These are phyloP conservation scores for Fraxinus velutina DNA, from an alignment of 305 asterid genomes.

Conservation along the genomic window DNA sequence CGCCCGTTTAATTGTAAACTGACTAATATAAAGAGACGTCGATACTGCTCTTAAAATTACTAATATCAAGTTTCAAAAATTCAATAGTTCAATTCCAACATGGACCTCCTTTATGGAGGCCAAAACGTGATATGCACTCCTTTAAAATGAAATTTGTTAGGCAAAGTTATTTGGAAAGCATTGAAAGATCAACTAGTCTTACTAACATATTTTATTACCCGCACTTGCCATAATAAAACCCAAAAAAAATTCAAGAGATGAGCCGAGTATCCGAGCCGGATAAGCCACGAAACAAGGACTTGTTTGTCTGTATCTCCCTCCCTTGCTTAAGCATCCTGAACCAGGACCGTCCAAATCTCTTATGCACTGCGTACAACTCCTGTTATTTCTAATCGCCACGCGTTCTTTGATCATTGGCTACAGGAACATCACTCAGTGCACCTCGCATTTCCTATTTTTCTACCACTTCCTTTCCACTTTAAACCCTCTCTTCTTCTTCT, in stretches of 20 bases:
- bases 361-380: not conserved
- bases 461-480: not conserved
- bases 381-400: not conserved
- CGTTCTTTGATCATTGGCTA: not conserved
- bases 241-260: not conserved
- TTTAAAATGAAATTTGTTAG: not conserved
- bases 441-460: not conserved
- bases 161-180: not conserved
- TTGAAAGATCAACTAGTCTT: not conserved
- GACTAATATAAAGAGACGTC: not conserved
- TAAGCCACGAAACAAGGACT: not conserved
- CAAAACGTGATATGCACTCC: not conserved
- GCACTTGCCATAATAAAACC: not conserved
- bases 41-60: not conserved
- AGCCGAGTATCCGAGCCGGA: not conserved
- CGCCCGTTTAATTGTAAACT: not conserved
- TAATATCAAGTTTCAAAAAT: not conserved
- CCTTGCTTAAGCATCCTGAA: slow-evolving; percentile 23
- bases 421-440: not conserved
- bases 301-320: not conserved
- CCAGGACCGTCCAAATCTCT: slow-evolving; percentile 26
- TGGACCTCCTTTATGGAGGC: not conserved
- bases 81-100: not conserved
- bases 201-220: not conserved
- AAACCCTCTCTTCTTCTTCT: not conserved